Percentiles rank a stretch among this genome's conserved stretches.
Evolutionary conservation across 2,329 filamentous ascomycete genomes (phyloP).

Genomic region (Claviceps pazoutovae): DNA sequence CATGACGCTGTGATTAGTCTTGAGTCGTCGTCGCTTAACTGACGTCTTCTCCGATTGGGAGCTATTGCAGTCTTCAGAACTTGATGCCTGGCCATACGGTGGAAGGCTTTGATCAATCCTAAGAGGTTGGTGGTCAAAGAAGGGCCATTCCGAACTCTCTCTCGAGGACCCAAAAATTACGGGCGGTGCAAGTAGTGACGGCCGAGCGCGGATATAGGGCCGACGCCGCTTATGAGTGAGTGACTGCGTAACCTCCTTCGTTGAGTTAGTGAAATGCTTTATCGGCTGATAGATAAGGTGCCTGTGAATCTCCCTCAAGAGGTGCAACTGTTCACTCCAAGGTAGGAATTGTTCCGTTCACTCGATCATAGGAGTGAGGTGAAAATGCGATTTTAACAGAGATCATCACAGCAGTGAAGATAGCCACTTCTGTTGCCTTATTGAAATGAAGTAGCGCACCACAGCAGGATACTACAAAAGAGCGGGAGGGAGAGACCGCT

Average conservation of each 20-base stretch:
- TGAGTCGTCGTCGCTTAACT: conserved; percentile 20
- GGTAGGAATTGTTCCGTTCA: not conserved
- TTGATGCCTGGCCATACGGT: conserved; percentile 19
- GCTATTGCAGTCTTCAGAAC: conserved; percentile 17
- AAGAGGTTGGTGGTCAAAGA: conserved; percentile 12
- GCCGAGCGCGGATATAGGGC: conserved; percentile 13
- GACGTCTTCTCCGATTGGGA: conserved; percentile 12
- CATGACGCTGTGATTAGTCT: conserved; percentile 18
- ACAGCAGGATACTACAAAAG: conserved; percentile 8
- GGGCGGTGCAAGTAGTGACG: conserved; percentile 8
- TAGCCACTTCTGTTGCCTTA: conserved; percentile 6
- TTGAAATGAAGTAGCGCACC: not conserved
- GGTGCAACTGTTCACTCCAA: not conserved
- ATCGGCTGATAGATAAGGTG: not conserved
- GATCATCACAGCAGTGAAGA: conserved; percentile 11
- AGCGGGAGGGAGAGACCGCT: conserved; percentile 20
- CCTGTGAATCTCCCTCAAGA: not conserved
- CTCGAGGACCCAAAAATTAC: conserved; percentile 10
- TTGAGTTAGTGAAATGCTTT: conserved; percentile 21
- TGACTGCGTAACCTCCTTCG: conserved; percentile 18
- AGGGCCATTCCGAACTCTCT: conserved; percentile 2
- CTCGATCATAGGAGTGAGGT: not conserved
- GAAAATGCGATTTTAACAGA: not conserved
- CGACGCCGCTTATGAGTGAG: conserved; percentile 17
- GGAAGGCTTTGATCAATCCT: conserved; percentile 14